Evolutionary conservation across 176 grass and related monocot genomes (phyloP).

Genomic region (Paspalum vaginatum): DNA sequence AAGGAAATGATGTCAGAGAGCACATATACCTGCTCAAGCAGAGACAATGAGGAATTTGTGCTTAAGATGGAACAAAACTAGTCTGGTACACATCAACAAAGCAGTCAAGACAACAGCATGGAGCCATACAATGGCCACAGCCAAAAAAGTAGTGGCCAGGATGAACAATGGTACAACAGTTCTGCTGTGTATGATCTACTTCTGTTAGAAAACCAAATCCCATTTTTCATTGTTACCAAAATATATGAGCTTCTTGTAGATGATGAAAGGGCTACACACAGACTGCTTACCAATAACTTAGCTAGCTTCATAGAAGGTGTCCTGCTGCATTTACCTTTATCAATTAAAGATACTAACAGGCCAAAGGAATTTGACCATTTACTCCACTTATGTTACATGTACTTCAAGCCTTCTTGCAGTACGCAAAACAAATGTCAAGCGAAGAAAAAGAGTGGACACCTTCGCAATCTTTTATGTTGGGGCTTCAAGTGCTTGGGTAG

Average conservation of each 20-base stretch:
- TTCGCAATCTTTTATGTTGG: neutral
- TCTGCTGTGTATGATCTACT: conserved; percentile 18
- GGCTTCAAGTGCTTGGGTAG: neutral
- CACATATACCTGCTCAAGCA: neutral
- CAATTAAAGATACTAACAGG: neutral
- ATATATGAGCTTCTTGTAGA: neutral
- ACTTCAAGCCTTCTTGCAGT: neutral
- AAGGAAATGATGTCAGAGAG: neutral
- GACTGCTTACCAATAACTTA: conserved; percentile 22
- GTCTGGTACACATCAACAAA: neutral
- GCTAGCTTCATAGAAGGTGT: conserved; percentile 1
- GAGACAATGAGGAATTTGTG: neutral
- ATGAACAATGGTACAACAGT: neutral
- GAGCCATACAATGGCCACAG: neutral
- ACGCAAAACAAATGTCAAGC: no score
- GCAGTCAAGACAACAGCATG: neutral
- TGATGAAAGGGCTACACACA: neutral
- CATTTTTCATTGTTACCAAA: neutral
- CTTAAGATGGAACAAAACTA: neutral
- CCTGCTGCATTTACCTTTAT: neutral
- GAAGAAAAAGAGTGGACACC: neutral
- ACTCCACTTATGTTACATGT: conserved; percentile 27
- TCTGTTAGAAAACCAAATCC: conserved; percentile 4
- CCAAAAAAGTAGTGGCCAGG: neutral
- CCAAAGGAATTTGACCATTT: conserved; percentile 34